phyloP scores from a whole-genome alignment of 2,329 filamentous ascomycete genomes.

The Ceratocystis lukuohia region DNA sequence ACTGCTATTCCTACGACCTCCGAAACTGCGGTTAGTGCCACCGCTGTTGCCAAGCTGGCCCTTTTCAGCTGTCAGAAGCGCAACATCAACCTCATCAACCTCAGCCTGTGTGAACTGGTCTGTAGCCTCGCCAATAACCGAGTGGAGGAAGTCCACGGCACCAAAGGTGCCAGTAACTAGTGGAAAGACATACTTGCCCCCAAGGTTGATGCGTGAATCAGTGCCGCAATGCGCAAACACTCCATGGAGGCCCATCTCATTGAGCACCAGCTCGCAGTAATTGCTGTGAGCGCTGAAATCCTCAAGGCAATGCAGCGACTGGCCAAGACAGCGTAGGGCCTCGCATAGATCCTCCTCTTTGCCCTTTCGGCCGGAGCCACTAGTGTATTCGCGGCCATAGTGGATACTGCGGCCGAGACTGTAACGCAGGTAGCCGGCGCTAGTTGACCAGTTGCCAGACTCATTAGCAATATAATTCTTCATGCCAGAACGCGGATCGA shows the following conservation, averaged over 20 bases:
- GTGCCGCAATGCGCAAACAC: slow-evolving; percentile 65
- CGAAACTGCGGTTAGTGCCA: slow-evolving; percentile 24
- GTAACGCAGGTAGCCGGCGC: slow-evolving; percentile 67
- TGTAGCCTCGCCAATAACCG: slow-evolving; percentile 58
- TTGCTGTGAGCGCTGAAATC: slow-evolving; percentile 73
- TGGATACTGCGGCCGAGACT: slow-evolving; percentile 64
- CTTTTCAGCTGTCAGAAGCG: slow-evolving; percentile 54
- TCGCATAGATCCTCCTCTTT: slow-evolving; percentile 69
- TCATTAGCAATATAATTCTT: slow-evolving; percentile 99
- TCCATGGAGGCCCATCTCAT: slow-evolving; percentile 53
- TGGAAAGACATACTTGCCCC: slow-evolving; percentile 50
- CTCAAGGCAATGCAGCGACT: slow-evolving; percentile 65
- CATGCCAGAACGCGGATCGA: slow-evolving; percentile 76
- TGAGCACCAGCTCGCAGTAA: slow-evolving; percentile 64
- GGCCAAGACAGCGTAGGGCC: slow-evolving; percentile 61
- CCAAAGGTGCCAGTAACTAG: slow-evolving; percentile 66
- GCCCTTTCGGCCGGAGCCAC: slow-evolving; percentile 42
- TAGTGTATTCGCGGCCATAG: slow-evolving; percentile 61
- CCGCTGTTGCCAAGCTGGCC: slow-evolving; percentile 27
- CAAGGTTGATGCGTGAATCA: slow-evolving; percentile 50
- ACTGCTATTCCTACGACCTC: slow-evolving; percentile 27
- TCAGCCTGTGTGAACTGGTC: slow-evolving; percentile 79
- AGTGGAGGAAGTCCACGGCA: slow-evolving; percentile 73
- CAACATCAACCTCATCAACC: slow-evolving; percentile 65
- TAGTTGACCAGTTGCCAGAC: slow-evolving; percentile 74